phyloP scores from a whole-genome alignment of 1,139 yeast genomes.

The Diutina scorzettiae region DNA sequence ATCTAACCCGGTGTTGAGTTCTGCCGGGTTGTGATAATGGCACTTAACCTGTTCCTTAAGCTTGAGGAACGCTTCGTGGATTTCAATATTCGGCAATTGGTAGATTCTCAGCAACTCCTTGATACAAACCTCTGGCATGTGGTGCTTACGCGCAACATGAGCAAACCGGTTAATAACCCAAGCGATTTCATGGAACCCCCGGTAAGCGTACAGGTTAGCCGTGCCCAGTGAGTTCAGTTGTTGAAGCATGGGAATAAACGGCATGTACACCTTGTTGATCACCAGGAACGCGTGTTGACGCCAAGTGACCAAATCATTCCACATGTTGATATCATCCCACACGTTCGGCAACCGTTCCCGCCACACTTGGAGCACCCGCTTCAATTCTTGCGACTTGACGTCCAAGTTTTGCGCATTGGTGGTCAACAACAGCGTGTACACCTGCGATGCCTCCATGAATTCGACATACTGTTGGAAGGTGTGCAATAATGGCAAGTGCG shows the following conservation, averaged over 20 bases:
- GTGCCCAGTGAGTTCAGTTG: conserved; percentile 61
- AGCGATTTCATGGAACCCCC: conserved; percentile 98
- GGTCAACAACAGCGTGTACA: conserved; percentile 76
- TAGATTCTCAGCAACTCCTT: conserved; percentile 88
- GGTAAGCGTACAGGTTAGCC: conserved; percentile 83
- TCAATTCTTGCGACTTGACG: conserved; percentile 84
- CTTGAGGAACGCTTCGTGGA: conserved; percentile 94
- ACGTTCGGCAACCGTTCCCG: conserved; percentile 89
- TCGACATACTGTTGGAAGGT: conserved; percentile 97
- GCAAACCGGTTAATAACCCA: conserved; percentile 99
- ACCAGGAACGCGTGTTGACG: conserved; percentile 96
- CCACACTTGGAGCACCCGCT: conserved; percentile 94
- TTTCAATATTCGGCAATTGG: conserved; percentile 93
- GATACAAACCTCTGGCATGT: conserved; percentile 94
- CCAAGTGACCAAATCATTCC: conserved; percentile 98
- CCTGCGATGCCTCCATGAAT: conserved; percentile 94
- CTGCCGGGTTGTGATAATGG: conserved; percentile 80
- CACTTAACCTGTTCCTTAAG: conserved; percentile 96
- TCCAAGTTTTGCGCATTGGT: conserved; percentile 91
- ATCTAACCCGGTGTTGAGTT: conserved; percentile 86
- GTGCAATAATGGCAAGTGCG: conserved; percentile 84
- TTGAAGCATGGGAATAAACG: conserved; percentile 78
- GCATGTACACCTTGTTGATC: conserved; percentile 90
- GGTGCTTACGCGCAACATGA: conserved; percentile 93
- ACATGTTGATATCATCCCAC: conserved; percentile 95